Evolutionary conservation across 2,329 filamentous ascomycete genomes (phyloP).

Genomic region (Neofusicoccum umdonicola): DNA sequence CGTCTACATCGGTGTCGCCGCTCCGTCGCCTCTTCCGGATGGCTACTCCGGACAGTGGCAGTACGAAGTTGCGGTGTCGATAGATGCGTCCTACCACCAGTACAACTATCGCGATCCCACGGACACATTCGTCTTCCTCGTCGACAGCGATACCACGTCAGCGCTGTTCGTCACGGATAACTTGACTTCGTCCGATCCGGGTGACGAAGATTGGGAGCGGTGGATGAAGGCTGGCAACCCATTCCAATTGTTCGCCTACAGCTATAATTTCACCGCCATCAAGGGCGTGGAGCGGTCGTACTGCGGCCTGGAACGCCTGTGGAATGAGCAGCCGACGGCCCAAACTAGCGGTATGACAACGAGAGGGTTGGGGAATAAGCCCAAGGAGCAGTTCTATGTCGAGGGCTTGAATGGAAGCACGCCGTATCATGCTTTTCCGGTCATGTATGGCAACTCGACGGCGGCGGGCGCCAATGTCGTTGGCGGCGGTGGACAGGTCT

Average conservation of each 20-base stretch:
- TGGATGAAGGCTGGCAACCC: slow-evolving; percentile 59
- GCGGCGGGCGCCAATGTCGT: slow-evolving; percentile 52
- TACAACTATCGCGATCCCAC: slow-evolving; percentile 54
- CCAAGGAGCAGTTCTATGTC: slow-evolving; percentile 87
- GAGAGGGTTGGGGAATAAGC: slow-evolving; percentile 62
- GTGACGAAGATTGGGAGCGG: slow-evolving; percentile 49
- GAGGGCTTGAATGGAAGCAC: slow-evolving; percentile 70
- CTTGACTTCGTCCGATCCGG: slow-evolving; percentile 54
- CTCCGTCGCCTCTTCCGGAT: slow-evolving; percentile 58
- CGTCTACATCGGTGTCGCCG: slow-evolving; percentile 74
- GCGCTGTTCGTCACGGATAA: slow-evolving; percentile 78
- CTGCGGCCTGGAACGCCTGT: slow-evolving; percentile 72
- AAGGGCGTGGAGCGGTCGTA: slow-evolving; percentile 74
- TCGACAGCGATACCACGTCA: slow-evolving; percentile 79
- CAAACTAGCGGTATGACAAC: slow-evolving; percentile 63
- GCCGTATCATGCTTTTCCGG: slow-evolving; percentile 70
- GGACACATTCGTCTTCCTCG: slow-evolving; percentile 63
- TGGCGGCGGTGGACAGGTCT: slow-evolving; percentile 75
- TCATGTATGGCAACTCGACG: slow-evolving; percentile 57
- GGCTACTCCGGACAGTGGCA: slow-evolving; percentile 67
- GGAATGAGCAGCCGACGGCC: slow-evolving; percentile 53
- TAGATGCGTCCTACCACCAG: slow-evolving; percentile 72
- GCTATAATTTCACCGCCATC: slow-evolving; percentile 58
- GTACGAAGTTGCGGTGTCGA: slow-evolving; percentile 78
- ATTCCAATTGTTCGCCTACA: slow-evolving; percentile 76